Evolutionary conservation across 163 green algal species (phyloP).

Genomic region (Volvox carteri): DNA sequence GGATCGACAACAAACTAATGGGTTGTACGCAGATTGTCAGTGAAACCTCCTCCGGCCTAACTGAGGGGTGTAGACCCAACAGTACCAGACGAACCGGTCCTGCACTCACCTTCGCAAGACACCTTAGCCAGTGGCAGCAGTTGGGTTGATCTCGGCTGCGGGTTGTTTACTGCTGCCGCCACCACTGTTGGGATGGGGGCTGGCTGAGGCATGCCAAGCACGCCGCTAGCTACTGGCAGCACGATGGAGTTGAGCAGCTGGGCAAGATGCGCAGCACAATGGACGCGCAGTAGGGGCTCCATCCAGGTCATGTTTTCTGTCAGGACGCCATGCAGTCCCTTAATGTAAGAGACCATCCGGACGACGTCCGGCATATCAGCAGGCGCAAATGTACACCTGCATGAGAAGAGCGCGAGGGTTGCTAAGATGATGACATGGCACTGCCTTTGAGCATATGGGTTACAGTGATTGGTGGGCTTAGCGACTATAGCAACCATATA

Average conservation of each 20-base stretch:
- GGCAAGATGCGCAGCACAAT: constrained; percentile 26
- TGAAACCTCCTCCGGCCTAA: no score
- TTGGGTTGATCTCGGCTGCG: not conserved
- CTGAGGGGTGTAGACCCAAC: no score
- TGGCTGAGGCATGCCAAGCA: not conserved
- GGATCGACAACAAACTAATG: no score
- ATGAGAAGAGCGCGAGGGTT: no score
- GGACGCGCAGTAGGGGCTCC: constrained; percentile 23
- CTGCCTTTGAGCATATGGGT: no score
- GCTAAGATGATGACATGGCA: no score
- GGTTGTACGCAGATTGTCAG: no score
- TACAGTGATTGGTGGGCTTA: no score
- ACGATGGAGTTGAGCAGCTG: constrained; percentile 15
- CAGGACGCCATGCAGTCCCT: constrained; percentile 36
- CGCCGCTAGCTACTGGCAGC: not conserved
- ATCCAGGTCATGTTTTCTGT: constrained; percentile 27
- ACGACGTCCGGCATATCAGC: constrained; percentile 18
- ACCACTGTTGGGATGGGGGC: not conserved
- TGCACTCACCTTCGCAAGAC: not conserved
- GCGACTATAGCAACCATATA: no score
- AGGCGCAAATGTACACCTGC: constrained; percentile 15
- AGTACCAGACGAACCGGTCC: no score
- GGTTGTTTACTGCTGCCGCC: not conserved
- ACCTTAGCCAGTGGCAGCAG: not conserved
- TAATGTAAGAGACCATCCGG: constrained; percentile 41